These are phyloP conservation scores for Fusarium sp. DNA, from an alignment of 2,329 filamentous ascomycete genomes.

Conservation along the genomic window DNA sequence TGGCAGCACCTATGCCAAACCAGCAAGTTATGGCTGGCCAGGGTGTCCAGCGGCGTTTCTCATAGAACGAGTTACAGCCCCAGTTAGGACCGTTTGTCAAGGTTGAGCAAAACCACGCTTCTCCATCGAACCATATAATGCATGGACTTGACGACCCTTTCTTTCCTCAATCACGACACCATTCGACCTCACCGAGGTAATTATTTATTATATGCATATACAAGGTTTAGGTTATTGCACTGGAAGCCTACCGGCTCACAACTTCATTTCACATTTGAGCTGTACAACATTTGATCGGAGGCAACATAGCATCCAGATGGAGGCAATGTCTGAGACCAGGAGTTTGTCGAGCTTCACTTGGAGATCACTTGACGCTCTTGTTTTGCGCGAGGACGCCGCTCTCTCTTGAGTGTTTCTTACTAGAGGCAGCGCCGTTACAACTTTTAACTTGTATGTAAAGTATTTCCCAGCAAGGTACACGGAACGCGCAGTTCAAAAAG, in stretches of 20 bases:
- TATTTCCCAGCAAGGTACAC: constrained; percentile 49
- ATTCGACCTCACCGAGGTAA: constrained; percentile 12
- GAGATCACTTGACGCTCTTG: constrained; percentile 27
- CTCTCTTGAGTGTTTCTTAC: constrained; percentile 14
- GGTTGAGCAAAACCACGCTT: constrained; percentile 14
- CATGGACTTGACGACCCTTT: constrained; percentile 39
- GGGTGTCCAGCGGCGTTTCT: constrained; percentile 67
- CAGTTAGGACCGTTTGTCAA: constrained; percentile 6
- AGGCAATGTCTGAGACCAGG: constrained; percentile 36
- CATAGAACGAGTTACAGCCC: constrained; percentile 55
- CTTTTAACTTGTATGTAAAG: constrained; percentile 55
- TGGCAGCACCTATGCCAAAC: constrained; percentile 63
- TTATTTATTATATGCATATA: constrained; percentile 43
- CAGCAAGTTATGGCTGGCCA: constrained; percentile 69
- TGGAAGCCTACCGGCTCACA: constrained; percentile 28
- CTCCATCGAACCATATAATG: constrained; percentile 14
- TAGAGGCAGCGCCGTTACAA: constrained; percentile 24
- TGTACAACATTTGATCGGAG: constrained; percentile 49
- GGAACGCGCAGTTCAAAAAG: constrained; percentile 59
- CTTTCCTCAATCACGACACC: constrained; percentile 34
- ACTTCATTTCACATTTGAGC: constrained; percentile 39
- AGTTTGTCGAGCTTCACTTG: constrained; percentile 23
- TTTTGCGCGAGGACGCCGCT: constrained; percentile 22
- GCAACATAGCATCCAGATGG: constrained; percentile 35
- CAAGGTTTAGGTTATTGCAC: constrained; percentile 24